Evolutionary conservation across 345 rosid genomes (phyloP), one percentile per base, ranked within the genome.

Genomic region (Hirschfeldia incana): DNA sequence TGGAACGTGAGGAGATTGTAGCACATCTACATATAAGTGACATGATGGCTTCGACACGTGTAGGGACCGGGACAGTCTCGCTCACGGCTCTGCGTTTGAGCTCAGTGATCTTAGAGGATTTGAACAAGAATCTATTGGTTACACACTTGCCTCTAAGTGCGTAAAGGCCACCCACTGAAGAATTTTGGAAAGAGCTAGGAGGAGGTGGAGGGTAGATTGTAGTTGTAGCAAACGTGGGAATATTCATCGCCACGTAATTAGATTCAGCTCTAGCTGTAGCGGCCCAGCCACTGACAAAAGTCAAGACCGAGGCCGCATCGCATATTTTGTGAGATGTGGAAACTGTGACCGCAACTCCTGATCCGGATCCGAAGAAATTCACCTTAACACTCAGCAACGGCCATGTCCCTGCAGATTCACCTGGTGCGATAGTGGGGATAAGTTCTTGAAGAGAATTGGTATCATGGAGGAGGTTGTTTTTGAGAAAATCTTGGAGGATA

Each of bases 151-250:
- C 6, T 46, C 16, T 5, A 46, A 12, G 6, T 16, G 12, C 16
- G 55, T 12, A 46, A 46, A 46, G 55, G 55, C 13, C 55, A 46
- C 13, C 55, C 4, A 46, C 1, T 46, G 55, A 46, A 46, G 55
- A n/a, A 46, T 5, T 12, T n/a, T 46, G 55, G 55, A 9, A 17
- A 57, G 66, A 7, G 55, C 42, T 9, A 63, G 21, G 0, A 15
- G 70, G 65, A 69, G 74, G 66, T 21, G 21, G 21, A 29, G 66
- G 66, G n/a, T 60, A 81, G 9, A 76, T 32, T 11, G 83, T 55
- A 8, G 81, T 9, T 6, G 13, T 66, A 4, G 53, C 63, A 3
- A 58, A 58, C 6, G 27, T 29, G 5, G 57, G 57, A 13, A 13
- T 12, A 13, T 15, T 49, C 15, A 13, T 13, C 15, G 36, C 36